A percentile compares a stretch with the other conserved stretches of the same genome.
phyloP scores from a whole-genome alignment of 768 basidiomycete genomes.

The Naganishia randhawae region DNA sequence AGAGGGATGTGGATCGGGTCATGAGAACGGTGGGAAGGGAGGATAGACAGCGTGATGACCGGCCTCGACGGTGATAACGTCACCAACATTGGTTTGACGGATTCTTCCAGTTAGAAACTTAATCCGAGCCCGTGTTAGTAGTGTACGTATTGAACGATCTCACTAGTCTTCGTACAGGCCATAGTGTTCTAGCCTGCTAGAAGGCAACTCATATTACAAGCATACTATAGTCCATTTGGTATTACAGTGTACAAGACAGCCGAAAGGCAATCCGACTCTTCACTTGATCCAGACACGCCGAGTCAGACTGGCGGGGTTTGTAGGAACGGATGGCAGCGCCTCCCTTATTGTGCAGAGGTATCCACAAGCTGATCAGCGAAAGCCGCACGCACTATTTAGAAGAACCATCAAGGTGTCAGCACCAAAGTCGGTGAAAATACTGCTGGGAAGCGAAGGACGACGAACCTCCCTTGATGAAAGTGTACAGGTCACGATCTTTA shows the following conservation, averaged over 20 bases:
- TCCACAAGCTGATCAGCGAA: not conserved
- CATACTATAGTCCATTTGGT: too few species aligned
- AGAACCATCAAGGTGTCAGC: not conserved
- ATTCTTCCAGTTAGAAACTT: too few species aligned
- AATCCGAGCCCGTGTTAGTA: too few species aligned
- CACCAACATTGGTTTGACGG: not conserved
- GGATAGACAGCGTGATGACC: not conserved
- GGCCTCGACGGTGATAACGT: not conserved
- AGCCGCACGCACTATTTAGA: not conserved
- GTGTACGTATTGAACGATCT: too few species aligned
- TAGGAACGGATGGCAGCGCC: too few species aligned
- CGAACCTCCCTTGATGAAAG: slow-evolving; percentile 62
- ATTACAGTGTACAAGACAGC: too few species aligned
- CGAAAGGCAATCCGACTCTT: too few species aligned
- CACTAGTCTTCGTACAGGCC: too few species aligned
- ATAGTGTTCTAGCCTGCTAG: too few species aligned
- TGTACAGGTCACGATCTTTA: slow-evolving; percentile 64
- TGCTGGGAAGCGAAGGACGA: not conserved
- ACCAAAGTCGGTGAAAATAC: not conserved
- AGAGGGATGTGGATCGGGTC: slow-evolving; percentile 15
- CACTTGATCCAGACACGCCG: too few species aligned
- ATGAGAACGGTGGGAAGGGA: slow-evolving; percentile 3
- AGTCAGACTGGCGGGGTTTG: too few species aligned
- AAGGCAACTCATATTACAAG: too few species aligned
- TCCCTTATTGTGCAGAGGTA: not conserved